Base-by-base conservation (phyloP, 192 early-diverging fungal species). In the Spizellomyces sp. region DNA sequence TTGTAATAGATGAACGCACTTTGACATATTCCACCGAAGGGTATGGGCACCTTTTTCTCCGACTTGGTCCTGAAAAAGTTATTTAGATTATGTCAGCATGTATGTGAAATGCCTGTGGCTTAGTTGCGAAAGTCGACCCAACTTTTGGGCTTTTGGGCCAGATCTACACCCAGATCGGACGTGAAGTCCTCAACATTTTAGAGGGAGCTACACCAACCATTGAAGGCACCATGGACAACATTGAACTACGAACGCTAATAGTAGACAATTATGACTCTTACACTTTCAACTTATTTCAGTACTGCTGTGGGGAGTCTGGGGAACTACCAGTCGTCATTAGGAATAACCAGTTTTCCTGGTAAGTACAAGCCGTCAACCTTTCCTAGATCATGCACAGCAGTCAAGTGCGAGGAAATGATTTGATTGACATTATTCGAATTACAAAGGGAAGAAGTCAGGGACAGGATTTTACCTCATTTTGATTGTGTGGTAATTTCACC, bases 221-320 rank as follows among this genome's bases (percentile, higher is more conserved):
- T 36, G 27, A 36, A 36, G 27, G 3, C 27, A 36, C 1, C 27
- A 36, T 36, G 27, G 27, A 36, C 66, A 22, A 36, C 27, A 36
- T 41, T 47, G 43, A 41, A 44, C 65, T 81, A 58, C 73, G 87
- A 10, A 88, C 88, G 0, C 77, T 98, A 21, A 90, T 98, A 58
- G 87, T 98, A 58, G 96, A 98, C 79, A 96, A 98, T 84, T 96
- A 96, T 74, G 96, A 98, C 78, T 96, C 94, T 12, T 98, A 98
- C 75, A 98, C 96, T 2, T 93, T 95, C 80, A 98, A 98, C 76
- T 82, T 98, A n/a, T 75, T 92, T 59, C 93, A 94, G 73, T 80
- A 78, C 81, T 94, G 27, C 87, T 85, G 54, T 62, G 65, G 70
- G 6, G 81, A 62, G 9, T 68, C 36, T 12, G 48, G 36, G 7